Evolutionary conservation across 2,329 filamentous ascomycete genomes (phyloP).

Genomic region (Colletotrichum melonis): DNA sequence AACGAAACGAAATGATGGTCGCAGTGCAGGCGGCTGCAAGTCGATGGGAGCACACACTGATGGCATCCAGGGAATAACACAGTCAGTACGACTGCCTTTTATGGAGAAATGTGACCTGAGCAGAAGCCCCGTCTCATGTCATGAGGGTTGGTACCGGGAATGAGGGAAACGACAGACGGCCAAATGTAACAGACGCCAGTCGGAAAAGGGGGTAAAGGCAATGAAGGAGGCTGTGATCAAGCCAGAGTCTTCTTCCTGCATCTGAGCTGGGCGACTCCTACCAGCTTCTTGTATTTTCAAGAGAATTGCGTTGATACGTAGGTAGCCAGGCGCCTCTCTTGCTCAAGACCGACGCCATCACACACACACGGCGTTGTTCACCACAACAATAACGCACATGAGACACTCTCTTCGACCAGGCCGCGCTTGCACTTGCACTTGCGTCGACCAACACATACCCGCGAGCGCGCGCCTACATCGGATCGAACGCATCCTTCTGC

Average conservation of each 20-base stretch:
- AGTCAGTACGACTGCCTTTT: constrained; percentile 21
- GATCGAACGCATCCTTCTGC: constrained; percentile 6
- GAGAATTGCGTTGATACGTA: neutral
- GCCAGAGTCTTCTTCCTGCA: neutral
- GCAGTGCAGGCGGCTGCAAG: constrained; percentile 20
- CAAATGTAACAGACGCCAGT: constrained; percentile 21
- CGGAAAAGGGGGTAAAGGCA: constrained; percentile 10
- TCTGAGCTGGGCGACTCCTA: constrained; percentile 12
- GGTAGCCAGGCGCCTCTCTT: constrained; percentile 22
- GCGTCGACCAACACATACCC: constrained; percentile 9
- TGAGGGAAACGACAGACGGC: constrained; percentile 14
- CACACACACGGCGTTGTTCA: neutral
- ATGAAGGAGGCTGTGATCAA: constrained; percentile 7
- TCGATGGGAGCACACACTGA: constrained; percentile 20
- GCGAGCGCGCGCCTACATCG: constrained; percentile 9
- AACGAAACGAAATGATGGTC: constrained; percentile 28
- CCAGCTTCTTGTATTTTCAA: constrained; percentile 28
- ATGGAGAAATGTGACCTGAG: constrained; percentile 23
- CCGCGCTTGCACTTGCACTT: constrained; percentile 13
- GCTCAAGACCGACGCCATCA: constrained; percentile 14
- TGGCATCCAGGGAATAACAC: constrained; percentile 13
- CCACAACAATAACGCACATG: neutral
- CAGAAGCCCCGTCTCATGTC: neutral
- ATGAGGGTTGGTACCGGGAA: constrained; percentile 4
- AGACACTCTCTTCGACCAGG: neutral